Evolutionary conservation across 2,329 filamentous ascomycete genomes (phyloP).

Genomic region (Plectosphaerella sp.): DNA sequence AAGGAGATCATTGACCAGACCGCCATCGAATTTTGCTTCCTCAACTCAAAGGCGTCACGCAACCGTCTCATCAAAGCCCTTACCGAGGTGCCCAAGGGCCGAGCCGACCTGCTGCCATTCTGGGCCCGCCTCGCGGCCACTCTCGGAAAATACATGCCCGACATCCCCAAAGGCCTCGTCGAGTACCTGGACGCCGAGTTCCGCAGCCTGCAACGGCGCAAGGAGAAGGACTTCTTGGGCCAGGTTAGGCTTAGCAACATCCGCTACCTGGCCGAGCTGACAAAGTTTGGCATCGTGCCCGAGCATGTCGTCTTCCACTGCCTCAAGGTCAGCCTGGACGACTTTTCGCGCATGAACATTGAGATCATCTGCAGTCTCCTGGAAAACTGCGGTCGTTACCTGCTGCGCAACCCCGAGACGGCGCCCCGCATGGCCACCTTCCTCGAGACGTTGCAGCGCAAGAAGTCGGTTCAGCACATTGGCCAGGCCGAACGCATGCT

Average conservation of each 20-base stretch:
- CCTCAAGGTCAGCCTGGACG: constrained; percentile 93
- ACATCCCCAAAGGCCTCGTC: constrained; percentile 88
- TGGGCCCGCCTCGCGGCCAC: constrained; percentile 94
- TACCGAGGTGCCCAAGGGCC: constrained; percentile 91
- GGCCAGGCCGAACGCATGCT: constrained; percentile 96
- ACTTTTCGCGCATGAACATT: constrained; percentile 98
- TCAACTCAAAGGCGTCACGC: constrained; percentile 96
- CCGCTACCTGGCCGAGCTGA: constrained; percentile 94
- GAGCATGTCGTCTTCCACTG: constrained; percentile 99
- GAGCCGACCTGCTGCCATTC: constrained; percentile 82
- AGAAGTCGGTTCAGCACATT: constrained; percentile 92
- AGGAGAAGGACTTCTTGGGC: constrained; percentile 95
- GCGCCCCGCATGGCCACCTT: constrained; percentile 91
- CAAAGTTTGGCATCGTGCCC: constrained; percentile 95
- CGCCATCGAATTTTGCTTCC: constrained; percentile 94
- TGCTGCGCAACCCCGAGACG: constrained; percentile 89
- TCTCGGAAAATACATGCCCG: constrained; percentile 87
- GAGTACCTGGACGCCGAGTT: constrained; percentile 95
- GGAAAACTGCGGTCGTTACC: constrained; percentile 92
- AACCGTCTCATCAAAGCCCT: constrained; percentile 91
- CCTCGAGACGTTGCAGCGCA: constrained; percentile 88
- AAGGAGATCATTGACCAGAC: constrained; percentile 91
- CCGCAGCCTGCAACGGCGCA: constrained; percentile 89
- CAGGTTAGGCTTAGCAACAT: constrained; percentile 93
- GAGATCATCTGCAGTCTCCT: constrained; percentile 96